Conservation (phyloP, 2,329 filamentous ascomycete species). For the Rhytidhysteron rufulum region DNA sequence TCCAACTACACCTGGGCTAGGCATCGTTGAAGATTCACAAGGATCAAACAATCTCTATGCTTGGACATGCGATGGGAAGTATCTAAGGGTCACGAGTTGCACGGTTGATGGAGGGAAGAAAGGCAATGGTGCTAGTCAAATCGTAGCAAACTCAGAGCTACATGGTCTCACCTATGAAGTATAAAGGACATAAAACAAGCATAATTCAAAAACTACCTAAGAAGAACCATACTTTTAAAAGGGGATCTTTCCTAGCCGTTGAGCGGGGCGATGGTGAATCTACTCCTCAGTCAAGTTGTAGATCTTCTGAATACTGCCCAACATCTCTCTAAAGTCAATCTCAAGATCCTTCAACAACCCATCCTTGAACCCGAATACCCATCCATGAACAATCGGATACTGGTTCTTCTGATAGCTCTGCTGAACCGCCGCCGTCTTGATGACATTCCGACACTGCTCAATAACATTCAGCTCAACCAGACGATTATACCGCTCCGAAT, state of each 20-base stretch:
- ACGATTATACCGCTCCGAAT: slow-evolving; percentile 25
- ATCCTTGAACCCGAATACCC: slow-evolving; percentile 68
- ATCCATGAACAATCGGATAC: slow-evolving; percentile 68
- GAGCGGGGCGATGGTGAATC: too few species aligned
- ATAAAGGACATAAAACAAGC: too few species aligned
- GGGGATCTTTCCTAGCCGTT: too few species aligned
- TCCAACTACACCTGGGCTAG: not conserved
- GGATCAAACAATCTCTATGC: not conserved
- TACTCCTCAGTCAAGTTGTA: slow-evolving; percentile 55
- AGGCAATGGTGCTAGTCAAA: not conserved
- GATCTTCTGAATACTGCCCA: slow-evolving; percentile 60
- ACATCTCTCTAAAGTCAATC: slow-evolving; percentile 56
- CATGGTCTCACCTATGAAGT: too few species aligned
- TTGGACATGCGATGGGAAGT: not conserved
- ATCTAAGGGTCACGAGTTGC: not conserved
- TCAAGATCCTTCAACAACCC: slow-evolving; percentile 64
- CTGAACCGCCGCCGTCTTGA: slow-evolving; percentile 52
- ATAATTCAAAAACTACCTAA: too few species aligned
- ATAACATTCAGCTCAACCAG: slow-evolving; percentile 37
- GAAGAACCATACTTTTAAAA: too few species aligned
- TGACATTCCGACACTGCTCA: slow-evolving; percentile 36
- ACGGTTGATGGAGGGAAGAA: slow-evolving; percentile 3
- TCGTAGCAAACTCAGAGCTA: too few species aligned
- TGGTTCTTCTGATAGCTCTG: slow-evolving; percentile 58
- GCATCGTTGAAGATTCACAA: not conserved